Evolutionary conservation across 2,329 filamentous ascomycete genomes (phyloP).

Genomic region (Xylogone sp.): DNA sequence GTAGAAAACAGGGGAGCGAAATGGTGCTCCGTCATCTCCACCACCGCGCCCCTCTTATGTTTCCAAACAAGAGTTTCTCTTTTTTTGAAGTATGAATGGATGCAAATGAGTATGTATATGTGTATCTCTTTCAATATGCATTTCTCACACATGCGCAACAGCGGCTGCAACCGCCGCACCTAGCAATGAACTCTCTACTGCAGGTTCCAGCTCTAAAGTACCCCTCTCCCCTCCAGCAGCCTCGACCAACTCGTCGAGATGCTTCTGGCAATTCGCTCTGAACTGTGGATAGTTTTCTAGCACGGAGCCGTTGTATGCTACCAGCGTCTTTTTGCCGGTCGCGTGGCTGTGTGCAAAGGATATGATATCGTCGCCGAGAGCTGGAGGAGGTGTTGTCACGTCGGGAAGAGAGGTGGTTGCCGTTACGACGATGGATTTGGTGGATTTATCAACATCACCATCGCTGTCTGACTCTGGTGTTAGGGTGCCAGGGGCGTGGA

Average conservation of each 20-base stretch:
- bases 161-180: conserved; percentile 71
- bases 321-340: conserved; percentile 45
- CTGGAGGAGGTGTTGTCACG: not conserved
- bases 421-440: not conserved
- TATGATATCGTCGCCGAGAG: not conserved
- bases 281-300: conserved; percentile 76
- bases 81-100: not conserved
- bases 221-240: conserved; percentile 34
- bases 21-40: no score
- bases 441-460: not conserved
- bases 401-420: not conserved
- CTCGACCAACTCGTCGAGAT: conserved; percentile 56
- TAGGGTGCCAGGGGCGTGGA: conserved; percentile 20
- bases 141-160: conserved; percentile 22
- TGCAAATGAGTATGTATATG: not conserved
- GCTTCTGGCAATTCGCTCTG: conserved; percentile 55
- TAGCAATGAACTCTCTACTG: conserved; percentile 70
- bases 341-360: not conserved
- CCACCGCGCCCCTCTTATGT: not conserved
- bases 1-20: no score
- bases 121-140: not conserved
- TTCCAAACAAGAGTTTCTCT: not conserved
- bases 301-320: conserved; percentile 78
- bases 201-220: conserved; percentile 60
- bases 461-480: not conserved